Conservation (phyloP, 2,329 filamentous ascomycete species). For the Claviceps digitariae region DNA sequence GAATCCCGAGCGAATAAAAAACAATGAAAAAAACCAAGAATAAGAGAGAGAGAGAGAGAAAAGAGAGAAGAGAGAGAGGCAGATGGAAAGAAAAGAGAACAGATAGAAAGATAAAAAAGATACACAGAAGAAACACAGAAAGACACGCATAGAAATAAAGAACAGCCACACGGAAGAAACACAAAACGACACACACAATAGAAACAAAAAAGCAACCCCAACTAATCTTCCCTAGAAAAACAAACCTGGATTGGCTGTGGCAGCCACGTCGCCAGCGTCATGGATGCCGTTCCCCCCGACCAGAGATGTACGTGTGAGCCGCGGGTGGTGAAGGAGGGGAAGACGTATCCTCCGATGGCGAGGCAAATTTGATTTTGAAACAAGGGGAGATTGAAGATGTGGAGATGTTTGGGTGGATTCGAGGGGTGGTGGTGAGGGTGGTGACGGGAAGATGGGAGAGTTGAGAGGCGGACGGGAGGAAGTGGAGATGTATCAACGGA, state of each 20-base stretch:
- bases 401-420: too few species aligned
- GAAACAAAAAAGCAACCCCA: too few species aligned
- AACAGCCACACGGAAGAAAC: too few species aligned
- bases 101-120: background rate
- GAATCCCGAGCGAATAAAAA: too few species aligned
- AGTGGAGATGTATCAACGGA: too few species aligned
- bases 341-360: constrained; percentile 52
- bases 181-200: too few species aligned
- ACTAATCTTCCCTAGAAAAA: constrained; percentile 29
- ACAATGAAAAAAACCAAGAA: background rate
- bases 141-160: too few species aligned
- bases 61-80: too few species aligned
- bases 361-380: constrained; percentile 11
- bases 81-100: background rate
- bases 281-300: constrained; percentile 42
- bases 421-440: constrained; percentile 14
- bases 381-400: constrained; percentile 10
- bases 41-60: background rate
- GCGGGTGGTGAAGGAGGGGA: constrained; percentile 45
- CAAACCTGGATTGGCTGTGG: constrained; percentile 54
- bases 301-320: constrained; percentile 55
- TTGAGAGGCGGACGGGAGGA: too few species aligned
- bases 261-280: constrained; percentile 44
- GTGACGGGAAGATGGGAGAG: constrained; percentile 13
- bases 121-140: too few species aligned